Conservation (phyloP, 352 stramenopile species). For the Phytophthora macrochlamydospora region DNA sequence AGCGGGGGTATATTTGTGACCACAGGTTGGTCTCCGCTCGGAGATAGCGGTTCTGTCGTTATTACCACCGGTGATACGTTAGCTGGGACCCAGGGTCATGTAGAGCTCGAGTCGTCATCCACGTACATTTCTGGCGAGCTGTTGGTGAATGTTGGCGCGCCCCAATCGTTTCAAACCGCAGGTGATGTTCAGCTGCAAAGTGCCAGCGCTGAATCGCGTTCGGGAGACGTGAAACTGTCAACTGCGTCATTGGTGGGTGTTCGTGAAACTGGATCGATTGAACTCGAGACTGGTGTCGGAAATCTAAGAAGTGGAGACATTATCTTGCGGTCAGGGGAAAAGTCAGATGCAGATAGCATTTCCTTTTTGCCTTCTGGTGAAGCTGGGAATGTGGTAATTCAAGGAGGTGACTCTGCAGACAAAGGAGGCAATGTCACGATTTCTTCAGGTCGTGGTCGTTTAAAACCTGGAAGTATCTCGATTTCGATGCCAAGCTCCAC, state of each 20-base stretch:
- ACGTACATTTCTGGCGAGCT: conserved; percentile 30
- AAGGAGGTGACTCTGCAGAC: conserved; percentile 20
- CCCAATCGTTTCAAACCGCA: conserved; percentile 8
- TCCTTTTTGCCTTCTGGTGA: conserved; percentile 9
- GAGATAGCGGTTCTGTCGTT: conserved; percentile 37
- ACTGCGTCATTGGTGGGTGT: conserved; percentile 16
- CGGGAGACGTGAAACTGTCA: conserved; percentile 32
- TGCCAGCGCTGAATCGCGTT: conserved; percentile 15
- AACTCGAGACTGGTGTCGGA: conserved; percentile 24
- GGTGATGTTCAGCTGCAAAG: conserved; percentile 29
- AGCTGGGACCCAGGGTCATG: conserved; percentile 19
- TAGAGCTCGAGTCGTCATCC: conserved; percentile 26
- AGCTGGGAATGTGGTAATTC: conserved; percentile 28
- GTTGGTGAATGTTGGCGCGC: conserved; percentile 27
- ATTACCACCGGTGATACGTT: conserved; percentile 29
- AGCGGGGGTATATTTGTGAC: conserved; percentile 36
- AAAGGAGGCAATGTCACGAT: conserved; percentile 28
- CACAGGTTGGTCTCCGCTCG: conserved; percentile 31
- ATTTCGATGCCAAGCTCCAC: conserved; percentile 24
- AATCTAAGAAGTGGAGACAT: conserved; percentile 30
- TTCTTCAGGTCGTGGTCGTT: conserved; percentile 15
- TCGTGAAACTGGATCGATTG: conserved; percentile 21
- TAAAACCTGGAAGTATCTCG: conserved; percentile 22
- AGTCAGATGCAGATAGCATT: conserved; percentile 8
- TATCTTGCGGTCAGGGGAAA: conserved; percentile 15